Percentiles rank a stretch among this genome's conserved stretches.
phyloP scores from a whole-genome alignment of 352 stramenopile genomes.

The Phytophthora uliginosa region DNA sequence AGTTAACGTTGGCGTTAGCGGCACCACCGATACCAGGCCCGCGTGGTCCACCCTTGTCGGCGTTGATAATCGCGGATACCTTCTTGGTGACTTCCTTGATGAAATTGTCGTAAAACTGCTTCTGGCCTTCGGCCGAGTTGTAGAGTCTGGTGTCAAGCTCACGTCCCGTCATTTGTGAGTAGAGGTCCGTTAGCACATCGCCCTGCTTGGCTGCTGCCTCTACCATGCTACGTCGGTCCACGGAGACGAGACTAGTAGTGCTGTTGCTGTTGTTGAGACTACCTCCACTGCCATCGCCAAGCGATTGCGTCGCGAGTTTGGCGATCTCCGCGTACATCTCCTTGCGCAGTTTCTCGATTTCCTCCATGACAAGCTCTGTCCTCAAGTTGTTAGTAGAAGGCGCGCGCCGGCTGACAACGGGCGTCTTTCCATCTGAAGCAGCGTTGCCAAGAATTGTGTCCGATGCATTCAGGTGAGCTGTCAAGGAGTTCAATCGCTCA shows the following conservation, averaged over 20 bases:
- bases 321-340: slow-evolving; percentile 65
- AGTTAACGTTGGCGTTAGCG: slow-evolving; percentile 68
- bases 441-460: slow-evolving; percentile 14
- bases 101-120: slow-evolving; percentile 77
- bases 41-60: slow-evolving; percentile 44
- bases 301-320: slow-evolving; percentile 44
- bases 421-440: neutral
- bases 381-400: slow-evolving; percentile 35
- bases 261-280: slow-evolving; percentile 18
- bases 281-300: slow-evolving; percentile 23
- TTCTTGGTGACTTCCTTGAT: slow-evolving; percentile 87
- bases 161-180: slow-evolving; percentile 64
- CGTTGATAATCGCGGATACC: slow-evolving; percentile 64
- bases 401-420: slow-evolving; percentile 8
- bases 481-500: slow-evolving; percentile 54
- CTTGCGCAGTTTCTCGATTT: slow-evolving; percentile 58
- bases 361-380: slow-evolving; percentile 46
- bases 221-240: slow-evolving; percentile 28
- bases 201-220: slow-evolving; percentile 39
- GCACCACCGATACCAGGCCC: slow-evolving; percentile 43
- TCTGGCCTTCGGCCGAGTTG: slow-evolving; percentile 52
- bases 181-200: slow-evolving; percentile 66
- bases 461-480: slow-evolving; percentile 33
- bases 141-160: slow-evolving; percentile 64
- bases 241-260: slow-evolving; percentile 29